Evolutionary conservation across 441 rosid species (phyloP).

Genomic region (Gossypium schwendimanii): DNA sequence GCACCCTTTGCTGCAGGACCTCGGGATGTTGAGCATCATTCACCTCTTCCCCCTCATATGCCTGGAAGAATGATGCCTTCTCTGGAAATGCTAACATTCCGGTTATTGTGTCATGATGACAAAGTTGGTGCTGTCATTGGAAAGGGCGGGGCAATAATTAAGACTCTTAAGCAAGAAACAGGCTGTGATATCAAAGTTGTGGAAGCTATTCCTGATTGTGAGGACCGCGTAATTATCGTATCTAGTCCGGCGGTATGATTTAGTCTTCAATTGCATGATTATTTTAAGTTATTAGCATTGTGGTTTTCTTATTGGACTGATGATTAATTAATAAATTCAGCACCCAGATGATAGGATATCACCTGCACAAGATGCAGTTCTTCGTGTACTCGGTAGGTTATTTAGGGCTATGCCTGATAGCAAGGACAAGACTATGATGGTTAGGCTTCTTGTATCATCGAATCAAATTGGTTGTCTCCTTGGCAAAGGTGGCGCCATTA

Average conservation of each 20-base stretch:
- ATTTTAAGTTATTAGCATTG: background rate
- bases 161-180: slow-evolving; percentile 56
- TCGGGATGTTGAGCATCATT: slow-evolving; percentile 28
- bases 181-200: slow-evolving; percentile 68
- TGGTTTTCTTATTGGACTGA: slow-evolving; percentile 11
- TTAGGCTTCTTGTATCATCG: slow-evolving; percentile 58
- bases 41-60: slow-evolving; percentile 17
- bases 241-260: slow-evolving; percentile 67
- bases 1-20: slow-evolving; percentile 30
- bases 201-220: slow-evolving; percentile 49
- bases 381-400: slow-evolving; percentile 63
- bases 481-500: slow-evolving; percentile 70
- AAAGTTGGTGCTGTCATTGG: slow-evolving; percentile 70
- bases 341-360: slow-evolving; percentile 70
- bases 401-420: slow-evolving; percentile 45
- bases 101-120: slow-evolving; percentile 52
- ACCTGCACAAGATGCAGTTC: slow-evolving; percentile 65
- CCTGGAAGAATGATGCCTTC: slow-evolving; percentile 39
- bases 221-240: slow-evolving; percentile 54
- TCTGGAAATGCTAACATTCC: slow-evolving; percentile 45
- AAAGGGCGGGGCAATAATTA: slow-evolving; percentile 62
- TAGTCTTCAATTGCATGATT: slow-evolving; percentile 12
- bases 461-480: slow-evolving; percentile 75
- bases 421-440: slow-evolving; percentile 44
- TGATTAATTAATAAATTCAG: slow-evolving; percentile 32